phyloP scores from a whole-genome alignment of 2,329 filamentous ascomycete genomes.

The Fusarium sp. region DNA sequence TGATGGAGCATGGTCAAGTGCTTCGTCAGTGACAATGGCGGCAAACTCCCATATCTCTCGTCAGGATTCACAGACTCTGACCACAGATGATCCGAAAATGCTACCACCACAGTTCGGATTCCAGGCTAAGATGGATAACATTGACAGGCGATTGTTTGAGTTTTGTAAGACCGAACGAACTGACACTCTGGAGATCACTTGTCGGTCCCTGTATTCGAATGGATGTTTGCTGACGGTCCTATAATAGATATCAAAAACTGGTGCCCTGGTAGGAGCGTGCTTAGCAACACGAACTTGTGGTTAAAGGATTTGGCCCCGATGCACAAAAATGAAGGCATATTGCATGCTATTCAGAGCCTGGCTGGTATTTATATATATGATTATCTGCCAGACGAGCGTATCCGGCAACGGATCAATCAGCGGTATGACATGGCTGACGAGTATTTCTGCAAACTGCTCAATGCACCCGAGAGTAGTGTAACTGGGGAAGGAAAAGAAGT shows the following conservation, averaged over 20 bases:
- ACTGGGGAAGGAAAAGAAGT: conserved; percentile 50
- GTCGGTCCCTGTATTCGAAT: background rate
- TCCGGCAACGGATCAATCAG: conserved; percentile 53
- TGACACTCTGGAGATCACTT: background rate
- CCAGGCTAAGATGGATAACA: conserved; percentile 52
- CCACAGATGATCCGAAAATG: conserved; percentile 41
- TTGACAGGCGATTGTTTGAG: conserved; percentile 52
- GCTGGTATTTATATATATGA: conserved; percentile 59
- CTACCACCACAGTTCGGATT: conserved; percentile 51
- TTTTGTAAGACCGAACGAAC: conserved; percentile 52
- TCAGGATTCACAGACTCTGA: conserved; percentile 1
- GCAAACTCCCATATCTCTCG: no score
- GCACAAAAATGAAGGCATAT: conserved; percentile 53
- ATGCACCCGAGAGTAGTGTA: conserved; percentile 37
- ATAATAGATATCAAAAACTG: conserved; percentile 55
- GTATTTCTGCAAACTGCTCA: conserved; percentile 50
- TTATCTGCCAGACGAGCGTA: conserved; percentile 52
- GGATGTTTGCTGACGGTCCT: conserved; percentile 12
- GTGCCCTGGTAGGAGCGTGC: conserved; percentile 57
- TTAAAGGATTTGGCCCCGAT: conserved; percentile 57
- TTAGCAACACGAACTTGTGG: conserved; percentile 57
- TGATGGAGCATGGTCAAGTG: conserved; percentile 15
- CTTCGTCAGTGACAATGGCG: background rate
- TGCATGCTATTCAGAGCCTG: conserved; percentile 56
- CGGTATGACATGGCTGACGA: conserved; percentile 51